Conservation (phyloP, 2,329 filamentous ascomycete species). For the Coniochaeta sp. region DNA sequence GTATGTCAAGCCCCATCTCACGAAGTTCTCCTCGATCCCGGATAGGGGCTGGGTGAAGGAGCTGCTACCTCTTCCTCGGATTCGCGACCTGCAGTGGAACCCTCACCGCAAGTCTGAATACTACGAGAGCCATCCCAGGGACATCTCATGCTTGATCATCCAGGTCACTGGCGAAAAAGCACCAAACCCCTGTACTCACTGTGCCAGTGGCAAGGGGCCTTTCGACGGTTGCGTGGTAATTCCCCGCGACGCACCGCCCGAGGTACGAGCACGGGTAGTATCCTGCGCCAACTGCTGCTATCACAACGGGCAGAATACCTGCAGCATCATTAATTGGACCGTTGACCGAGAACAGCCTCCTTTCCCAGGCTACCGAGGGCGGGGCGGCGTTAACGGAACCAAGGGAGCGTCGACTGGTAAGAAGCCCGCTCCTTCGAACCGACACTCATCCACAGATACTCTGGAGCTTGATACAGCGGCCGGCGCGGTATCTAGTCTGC, state of each 20-base stretch:
- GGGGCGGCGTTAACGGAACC: no score
- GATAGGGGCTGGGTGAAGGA: constrained; percentile 12
- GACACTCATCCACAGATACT: no score
- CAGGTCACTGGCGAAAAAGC: constrained; percentile 23
- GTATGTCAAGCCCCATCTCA: constrained; percentile 18
- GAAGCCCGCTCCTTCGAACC: no score
- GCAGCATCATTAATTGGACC: constrained; percentile 12
- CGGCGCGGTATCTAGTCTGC: no score
- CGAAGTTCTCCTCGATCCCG: constrained; percentile 9
- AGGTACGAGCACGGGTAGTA: constrained; percentile 9
- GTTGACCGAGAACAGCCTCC: constrained; percentile 5
- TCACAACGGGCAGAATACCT: constrained; percentile 14
- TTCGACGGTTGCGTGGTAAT: constrained; percentile 22
- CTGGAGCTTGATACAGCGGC: no score
- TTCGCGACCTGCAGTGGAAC: constrained; percentile 23
- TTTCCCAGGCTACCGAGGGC: neutral
- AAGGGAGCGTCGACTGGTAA: no score
- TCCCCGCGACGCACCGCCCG: constrained; percentile 4
- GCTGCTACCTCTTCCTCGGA: constrained; percentile 16
- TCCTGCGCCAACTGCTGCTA: constrained; percentile 23
- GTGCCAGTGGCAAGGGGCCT: constrained; percentile 17
- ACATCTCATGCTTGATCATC: constrained; percentile 21
- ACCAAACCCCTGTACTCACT: constrained; percentile 16
- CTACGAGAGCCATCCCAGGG: constrained; percentile 15
- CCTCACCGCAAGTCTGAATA: constrained; percentile 9